phyloP scores from a whole-genome alignment of 2,329 filamentous ascomycete species.

The Calonectria pteridis region DNA sequence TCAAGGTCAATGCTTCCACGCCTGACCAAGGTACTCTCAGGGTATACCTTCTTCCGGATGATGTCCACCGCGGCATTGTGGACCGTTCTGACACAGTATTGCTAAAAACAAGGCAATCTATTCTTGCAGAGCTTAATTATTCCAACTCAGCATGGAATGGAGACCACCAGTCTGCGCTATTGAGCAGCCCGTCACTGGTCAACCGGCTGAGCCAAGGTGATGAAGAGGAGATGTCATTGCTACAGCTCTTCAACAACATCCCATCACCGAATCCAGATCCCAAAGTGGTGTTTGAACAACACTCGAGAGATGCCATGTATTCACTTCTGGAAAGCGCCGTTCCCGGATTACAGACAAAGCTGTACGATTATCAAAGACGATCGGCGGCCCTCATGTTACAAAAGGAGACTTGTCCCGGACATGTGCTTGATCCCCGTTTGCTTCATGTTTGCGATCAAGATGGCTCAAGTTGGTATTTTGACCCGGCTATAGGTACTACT shows the following conservation, averaged over 20 bases:
- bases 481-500: conserved; percentile 72
- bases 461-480: conserved; percentile 76
- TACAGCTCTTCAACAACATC: conserved; percentile 80
- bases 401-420: conserved; percentile 75
- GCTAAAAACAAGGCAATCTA: conserved; percentile 56
- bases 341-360: conserved; percentile 69
- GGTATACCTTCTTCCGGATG: conserved; percentile 75
- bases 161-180: background rate
- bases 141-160: conserved; percentile 69
- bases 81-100: conserved; percentile 61
- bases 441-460: conserved; percentile 70
- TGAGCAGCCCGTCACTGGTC: conserved; percentile 21
- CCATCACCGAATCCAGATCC: conserved; percentile 75
- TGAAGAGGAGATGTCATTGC: conserved; percentile 61
- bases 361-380: conserved; percentile 84
- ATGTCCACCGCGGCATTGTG: conserved; percentile 68
- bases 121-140: conserved; percentile 69
- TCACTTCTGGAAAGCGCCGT: conserved; percentile 67
- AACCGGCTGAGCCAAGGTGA: conserved; percentile 41
- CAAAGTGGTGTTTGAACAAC: conserved; percentile 60
- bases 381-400: conserved; percentile 89
- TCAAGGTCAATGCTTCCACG: conserved; percentile 42
- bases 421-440: conserved; percentile 80
- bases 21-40: conserved; percentile 55
- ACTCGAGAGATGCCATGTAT: conserved; percentile 66